A percentile compares a stretch with the other conserved stretches of the same genome.
phyloP scores from a whole-genome alignment of 225 moss, liverwort and hornwort species.

The Pseudisothecium myosuroides region DNA sequence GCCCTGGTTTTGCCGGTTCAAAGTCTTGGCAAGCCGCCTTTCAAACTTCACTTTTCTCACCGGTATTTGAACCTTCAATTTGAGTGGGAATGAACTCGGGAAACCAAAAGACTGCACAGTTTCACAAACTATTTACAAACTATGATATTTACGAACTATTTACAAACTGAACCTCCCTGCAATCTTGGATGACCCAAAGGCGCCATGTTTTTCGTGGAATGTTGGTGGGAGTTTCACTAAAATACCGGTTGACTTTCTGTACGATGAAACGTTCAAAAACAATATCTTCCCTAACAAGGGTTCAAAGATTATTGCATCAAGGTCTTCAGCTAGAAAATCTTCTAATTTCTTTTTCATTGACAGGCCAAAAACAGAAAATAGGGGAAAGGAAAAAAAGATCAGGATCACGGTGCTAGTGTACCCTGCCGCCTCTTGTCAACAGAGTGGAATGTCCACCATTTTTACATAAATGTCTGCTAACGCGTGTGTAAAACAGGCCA shows the following conservation, averaged over 20 bases:
- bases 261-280: neutral
- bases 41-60: neutral
- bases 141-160: no score
- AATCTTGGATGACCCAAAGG: neutral
- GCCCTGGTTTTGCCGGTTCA: neutral
- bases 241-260: neutral
- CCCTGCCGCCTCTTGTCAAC: neutral
- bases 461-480: neutral
- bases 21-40: neutral
- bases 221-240: neutral
- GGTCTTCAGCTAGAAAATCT: neutral
- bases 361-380: neutral
- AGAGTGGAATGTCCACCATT: neutral
- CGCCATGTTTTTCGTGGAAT: neutral
- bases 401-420: neutral
- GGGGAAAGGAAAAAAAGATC: no score
- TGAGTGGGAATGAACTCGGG: neutral
- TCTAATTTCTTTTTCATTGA: neutral
- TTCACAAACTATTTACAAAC: neutral
- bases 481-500: neutral
- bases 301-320: neutral
- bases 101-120: neutral
- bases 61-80: neutral
- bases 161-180: neutral
- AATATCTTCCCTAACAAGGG: neutral